A percentile compares a stretch with the other conserved stretches of the same genome.
These are phyloP conservation scores for Tolypocladium nubicola DNA, from an alignment of 2,329 filamentous ascomycete genomes.

Conservation along the genomic window DNA sequence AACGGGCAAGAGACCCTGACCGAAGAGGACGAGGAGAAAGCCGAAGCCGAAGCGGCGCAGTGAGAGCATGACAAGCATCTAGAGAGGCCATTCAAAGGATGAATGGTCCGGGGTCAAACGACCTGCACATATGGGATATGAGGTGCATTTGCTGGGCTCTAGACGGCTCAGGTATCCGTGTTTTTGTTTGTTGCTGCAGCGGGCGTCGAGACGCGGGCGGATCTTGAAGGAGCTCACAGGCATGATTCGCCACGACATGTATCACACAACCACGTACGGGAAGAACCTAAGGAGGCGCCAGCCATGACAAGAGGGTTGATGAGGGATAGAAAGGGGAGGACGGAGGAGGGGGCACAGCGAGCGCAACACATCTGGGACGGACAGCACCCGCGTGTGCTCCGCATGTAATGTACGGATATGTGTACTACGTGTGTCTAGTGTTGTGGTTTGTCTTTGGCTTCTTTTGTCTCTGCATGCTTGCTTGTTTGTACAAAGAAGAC, in stretches of 20 bases:
- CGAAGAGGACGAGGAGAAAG: slow-evolving; percentile 38
- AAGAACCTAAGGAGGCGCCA: neutral
- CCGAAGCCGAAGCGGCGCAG: slow-evolving; percentile 1
- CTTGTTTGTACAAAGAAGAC: neutral
- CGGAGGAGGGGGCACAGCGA: neutral
- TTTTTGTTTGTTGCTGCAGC: slow-evolving; percentile 1
- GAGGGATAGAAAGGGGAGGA: neutral
- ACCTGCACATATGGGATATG: neutral
- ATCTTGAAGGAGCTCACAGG: neutral
- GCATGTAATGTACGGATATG: neutral
- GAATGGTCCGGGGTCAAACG: neutral
- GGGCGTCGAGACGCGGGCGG: neutral
- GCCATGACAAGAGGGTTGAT: neutral
- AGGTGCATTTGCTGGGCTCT: neutral
- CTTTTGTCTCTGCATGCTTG: neutral
- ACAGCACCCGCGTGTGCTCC: neutral
- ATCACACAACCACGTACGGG: neutral
- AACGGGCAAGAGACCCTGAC: slow-evolving; percentile 39
- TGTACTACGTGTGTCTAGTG: neutral
- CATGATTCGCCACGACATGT: neutral
- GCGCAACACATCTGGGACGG: neutral
- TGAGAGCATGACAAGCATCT: neutral
- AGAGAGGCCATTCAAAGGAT: neutral
- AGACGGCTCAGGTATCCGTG: neutral
- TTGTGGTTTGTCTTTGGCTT: neutral